A percentile compares a stretch with the other conserved stretches of the same genome.
phyloP scores from a whole-genome alignment of 2,329 filamentous ascomycete genomes.

The Chaetomium olivaceum region DNA sequence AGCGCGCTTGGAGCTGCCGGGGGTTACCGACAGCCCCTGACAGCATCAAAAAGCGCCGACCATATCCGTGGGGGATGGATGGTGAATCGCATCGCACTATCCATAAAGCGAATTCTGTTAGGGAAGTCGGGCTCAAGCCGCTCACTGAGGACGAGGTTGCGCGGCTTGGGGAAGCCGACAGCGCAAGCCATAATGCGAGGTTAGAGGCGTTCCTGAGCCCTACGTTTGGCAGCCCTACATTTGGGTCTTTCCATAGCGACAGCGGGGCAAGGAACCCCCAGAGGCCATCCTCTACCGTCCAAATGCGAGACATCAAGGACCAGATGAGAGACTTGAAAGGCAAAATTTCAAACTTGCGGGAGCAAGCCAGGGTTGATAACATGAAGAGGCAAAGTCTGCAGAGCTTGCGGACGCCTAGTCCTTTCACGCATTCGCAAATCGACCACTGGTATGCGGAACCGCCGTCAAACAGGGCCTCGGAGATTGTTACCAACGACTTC shows the following conservation, averaged over 20 bases:
- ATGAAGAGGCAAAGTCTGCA: slow-evolving; percentile 75
- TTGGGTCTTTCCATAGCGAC: slow-evolving; percentile 38
- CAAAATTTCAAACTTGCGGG: slow-evolving; percentile 77
- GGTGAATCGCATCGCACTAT: slow-evolving; percentile 35
- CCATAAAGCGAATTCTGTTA: slow-evolving; percentile 44
- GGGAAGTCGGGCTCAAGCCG: slow-evolving; percentile 51
- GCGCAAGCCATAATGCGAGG: slow-evolving; percentile 36
- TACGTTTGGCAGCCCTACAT: slow-evolving; percentile 50
- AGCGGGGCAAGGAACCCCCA: slow-evolving; percentile 48
- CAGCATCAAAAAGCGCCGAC: slow-evolving; percentile 48
- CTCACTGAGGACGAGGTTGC: slow-evolving; percentile 55
- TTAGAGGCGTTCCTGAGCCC: slow-evolving; percentile 48
- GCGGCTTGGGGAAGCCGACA: slow-evolving; percentile 29
- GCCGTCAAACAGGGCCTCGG: slow-evolving; percentile 31
- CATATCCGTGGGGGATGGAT: slow-evolving; percentile 40
- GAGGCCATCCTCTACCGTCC: slow-evolving; percentile 70
- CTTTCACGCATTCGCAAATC: slow-evolving; percentile 68
- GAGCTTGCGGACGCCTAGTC: slow-evolving; percentile 72
- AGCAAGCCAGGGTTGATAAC: slow-evolving; percentile 76
- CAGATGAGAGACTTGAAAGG: slow-evolving; percentile 85
- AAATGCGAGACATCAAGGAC: slow-evolving; percentile 72
- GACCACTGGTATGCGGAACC: slow-evolving; percentile 54
- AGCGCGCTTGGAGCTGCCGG: slow-evolving; percentile 64
- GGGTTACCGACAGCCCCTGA: slow-evolving; percentile 55
- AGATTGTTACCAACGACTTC: slow-evolving; percentile 13